Percentiles rank a stretch among this genome's conserved stretches.
Evolutionary conservation across 2,329 filamentous ascomycete species (phyloP).

Genomic region (Exophiala alcalophila): DNA sequence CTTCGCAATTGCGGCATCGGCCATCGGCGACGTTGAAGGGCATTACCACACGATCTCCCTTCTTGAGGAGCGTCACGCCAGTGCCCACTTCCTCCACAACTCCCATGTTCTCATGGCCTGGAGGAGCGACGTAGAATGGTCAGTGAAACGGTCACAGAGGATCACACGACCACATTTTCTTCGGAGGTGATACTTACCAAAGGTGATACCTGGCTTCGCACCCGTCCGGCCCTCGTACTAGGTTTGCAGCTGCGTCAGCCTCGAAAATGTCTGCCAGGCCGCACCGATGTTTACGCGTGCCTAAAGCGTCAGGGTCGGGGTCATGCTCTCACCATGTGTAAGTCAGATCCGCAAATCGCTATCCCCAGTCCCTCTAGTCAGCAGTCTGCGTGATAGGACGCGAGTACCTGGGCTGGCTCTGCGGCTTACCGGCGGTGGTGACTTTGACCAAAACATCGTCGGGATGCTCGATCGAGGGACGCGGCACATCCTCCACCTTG

Average conservation of each 20-base stretch:
- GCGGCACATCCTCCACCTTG: slow-evolving; percentile 58
- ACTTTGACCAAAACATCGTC: slow-evolving; percentile 65
- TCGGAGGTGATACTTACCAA: slow-evolving; percentile 42
- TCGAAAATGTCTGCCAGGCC: no score
- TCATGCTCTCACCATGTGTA: slow-evolving; percentile 39
- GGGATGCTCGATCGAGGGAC: slow-evolving; percentile 60
- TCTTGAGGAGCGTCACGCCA: slow-evolving; percentile 60
- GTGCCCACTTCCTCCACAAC: slow-evolving; percentile 54
- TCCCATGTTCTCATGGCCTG: slow-evolving; percentile 61
- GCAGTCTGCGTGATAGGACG: no score
- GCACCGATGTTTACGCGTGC: no score
- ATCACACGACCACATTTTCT: no score
- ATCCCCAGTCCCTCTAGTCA: slow-evolving; percentile 1
- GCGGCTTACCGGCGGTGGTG: slow-evolving; percentile 53
- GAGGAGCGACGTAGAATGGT: no score
- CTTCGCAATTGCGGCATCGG: slow-evolving; percentile 62
- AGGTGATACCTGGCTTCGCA: slow-evolving; percentile 60
- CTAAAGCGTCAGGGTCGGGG: no score
- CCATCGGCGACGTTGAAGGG: slow-evolving; percentile 65
- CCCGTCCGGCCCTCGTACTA: slow-evolving; percentile 65
- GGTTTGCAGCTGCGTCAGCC: slow-evolving; percentile 48
- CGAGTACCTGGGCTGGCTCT: background rate
- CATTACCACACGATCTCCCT: slow-evolving; percentile 62
- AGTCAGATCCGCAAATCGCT: slow-evolving; percentile 56
- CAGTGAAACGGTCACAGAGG: no score